Evolutionary conservation across 768 basidiomycete genomes (phyloP).

Genomic region (Lyophyllum atratum): DNA sequence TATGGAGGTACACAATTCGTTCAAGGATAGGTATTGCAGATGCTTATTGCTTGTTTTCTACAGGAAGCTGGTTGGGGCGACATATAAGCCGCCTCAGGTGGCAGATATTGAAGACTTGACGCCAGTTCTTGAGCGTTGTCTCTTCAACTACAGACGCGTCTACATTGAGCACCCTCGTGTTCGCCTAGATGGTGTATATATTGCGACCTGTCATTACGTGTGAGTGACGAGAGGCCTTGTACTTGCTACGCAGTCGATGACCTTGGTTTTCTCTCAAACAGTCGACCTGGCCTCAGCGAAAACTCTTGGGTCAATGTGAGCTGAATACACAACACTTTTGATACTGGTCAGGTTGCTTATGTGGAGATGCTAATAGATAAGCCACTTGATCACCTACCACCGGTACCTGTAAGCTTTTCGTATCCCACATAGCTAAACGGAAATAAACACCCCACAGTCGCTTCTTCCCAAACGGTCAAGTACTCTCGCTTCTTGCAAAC

Average conservation of each 20-base stretch:
- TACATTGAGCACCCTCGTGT: slow-evolving; percentile 86
- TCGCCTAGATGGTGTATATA: slow-evolving; percentile 87
- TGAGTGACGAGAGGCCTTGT: slow-evolving; percentile 36
- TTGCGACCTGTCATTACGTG: slow-evolving; percentile 89
- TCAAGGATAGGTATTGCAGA: not conserved
- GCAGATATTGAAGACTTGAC: slow-evolving; percentile 48
- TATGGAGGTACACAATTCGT: slow-evolving; percentile 67
- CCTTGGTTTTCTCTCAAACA: slow-evolving; percentile 25
- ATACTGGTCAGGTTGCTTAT: slow-evolving; percentile 5
- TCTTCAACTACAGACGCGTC: slow-evolving; percentile 69
- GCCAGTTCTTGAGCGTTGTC: slow-evolving; percentile 51
- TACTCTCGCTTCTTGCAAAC: slow-evolving; percentile 82
- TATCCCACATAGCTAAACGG: not conserved
- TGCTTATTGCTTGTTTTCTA: slow-evolving; percentile 1
- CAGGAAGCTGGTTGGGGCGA: slow-evolving; percentile 63
- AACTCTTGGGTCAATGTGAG: slow-evolving; percentile 86
- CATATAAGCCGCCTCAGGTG: slow-evolving; percentile 80
- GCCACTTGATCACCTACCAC: slow-evolving; percentile 88
- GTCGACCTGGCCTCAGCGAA: slow-evolving; percentile 77
- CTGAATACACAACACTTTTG: slow-evolving; percentile 7
- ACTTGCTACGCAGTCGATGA: not conserved
- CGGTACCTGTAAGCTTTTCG: slow-evolving; percentile 70
- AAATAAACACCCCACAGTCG: slow-evolving; percentile 47
- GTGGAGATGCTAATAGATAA: slow-evolving; percentile 48
- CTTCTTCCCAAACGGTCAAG: slow-evolving; percentile 85